Base-by-base conservation (phyloP, 257 asterid species). In the Forsythia suspensa region DNA sequence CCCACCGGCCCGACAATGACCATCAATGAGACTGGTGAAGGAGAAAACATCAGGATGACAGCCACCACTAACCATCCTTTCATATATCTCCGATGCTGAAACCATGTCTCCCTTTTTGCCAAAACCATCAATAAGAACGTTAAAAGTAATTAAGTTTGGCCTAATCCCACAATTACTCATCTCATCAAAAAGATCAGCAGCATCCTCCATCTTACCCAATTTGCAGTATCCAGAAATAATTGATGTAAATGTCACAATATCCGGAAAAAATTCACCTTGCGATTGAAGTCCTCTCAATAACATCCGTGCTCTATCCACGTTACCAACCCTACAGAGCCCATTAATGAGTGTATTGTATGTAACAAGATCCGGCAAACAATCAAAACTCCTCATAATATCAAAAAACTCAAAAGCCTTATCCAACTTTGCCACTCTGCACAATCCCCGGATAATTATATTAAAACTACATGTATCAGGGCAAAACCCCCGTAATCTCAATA, bases 151-250 rank as follows among this genome's bases (percentile, higher is more conserved):
- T 78, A 84, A 74, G 78, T 83, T 94, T 7, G 98, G 98, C 71
- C 75, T 79, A 36, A 88, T 86, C 78, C 97, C 94, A 77, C 11
- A 21, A 74, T 38, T 48, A 76, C 79, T 73, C 98, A 96, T 94
- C 82, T 90, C 95, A 78, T 87, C 86, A 70, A 92, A 85, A 71
- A 92, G 86, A 63, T 78, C 38, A 55, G 70, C 73, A 70, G 96
- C 98, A 61, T 82, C 81, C 71, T 87, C 90, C 92, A 86, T 87
- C 83, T 85, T 83, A 68, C 92, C 92, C 57, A 82, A 73, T 87
- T 90, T 96, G 89, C 97, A 91, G 80, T 86, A 88, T 77, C 97
- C 97, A 41, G 91, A 89, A 70, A 96, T 90, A 70, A 92, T 80
- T 0, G 99, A 86, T 61, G 97, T 92, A 87, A 86, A 96, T 16